A percentile compares a stretch with the other conserved stretches of the same genome.
These are phyloP conservation scores for Fusarium azukiicola DNA, from an alignment of 2,329 filamentous ascomycete species.

Conservation along the genomic window DNA sequence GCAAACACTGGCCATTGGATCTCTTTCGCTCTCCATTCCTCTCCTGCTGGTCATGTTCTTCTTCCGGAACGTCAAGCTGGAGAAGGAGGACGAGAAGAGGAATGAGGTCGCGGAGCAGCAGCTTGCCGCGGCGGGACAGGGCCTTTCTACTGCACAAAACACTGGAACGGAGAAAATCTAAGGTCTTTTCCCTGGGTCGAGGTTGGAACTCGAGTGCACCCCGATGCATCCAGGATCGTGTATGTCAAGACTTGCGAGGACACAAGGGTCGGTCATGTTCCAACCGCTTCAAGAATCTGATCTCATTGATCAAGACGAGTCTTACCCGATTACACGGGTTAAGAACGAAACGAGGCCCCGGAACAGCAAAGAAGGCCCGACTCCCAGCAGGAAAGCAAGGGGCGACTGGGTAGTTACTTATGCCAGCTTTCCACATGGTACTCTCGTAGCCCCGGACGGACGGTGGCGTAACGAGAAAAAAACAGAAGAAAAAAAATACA, in stretches of 20 bases:
- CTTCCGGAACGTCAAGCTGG: slow-evolving; percentile 34
- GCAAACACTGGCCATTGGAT: slow-evolving; percentile 42
- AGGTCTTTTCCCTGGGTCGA: neutral
- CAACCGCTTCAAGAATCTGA: neutral
- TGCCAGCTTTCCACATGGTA: neutral
- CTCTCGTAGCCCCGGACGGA: neutral
- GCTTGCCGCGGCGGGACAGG: slow-evolving; percentile 18
- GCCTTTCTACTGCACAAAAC: neutral
- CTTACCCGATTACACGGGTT: too few species aligned
- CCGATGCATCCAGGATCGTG: too few species aligned
- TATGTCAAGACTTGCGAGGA: neutral
- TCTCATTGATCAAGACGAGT: neutral
- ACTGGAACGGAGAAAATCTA: neutral
- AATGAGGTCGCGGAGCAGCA: slow-evolving; percentile 40
- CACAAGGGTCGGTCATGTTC: neutral
- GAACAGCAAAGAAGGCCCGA: too few species aligned
- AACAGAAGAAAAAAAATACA: neutral
- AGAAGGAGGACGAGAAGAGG: slow-evolving; percentile 40
- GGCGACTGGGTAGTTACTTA: too few species aligned
- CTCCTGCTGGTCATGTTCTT: slow-evolving; percentile 31
- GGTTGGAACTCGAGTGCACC: neutral
- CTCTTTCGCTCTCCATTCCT: slow-evolving; percentile 25
- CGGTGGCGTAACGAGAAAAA: neutral
- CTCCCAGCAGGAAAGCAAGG: too few species aligned
- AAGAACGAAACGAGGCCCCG: too few species aligned